Base-by-base conservation (phyloP, 2,329 filamentous ascomycete species). In the Purpureocillium lavendulum region DNA sequence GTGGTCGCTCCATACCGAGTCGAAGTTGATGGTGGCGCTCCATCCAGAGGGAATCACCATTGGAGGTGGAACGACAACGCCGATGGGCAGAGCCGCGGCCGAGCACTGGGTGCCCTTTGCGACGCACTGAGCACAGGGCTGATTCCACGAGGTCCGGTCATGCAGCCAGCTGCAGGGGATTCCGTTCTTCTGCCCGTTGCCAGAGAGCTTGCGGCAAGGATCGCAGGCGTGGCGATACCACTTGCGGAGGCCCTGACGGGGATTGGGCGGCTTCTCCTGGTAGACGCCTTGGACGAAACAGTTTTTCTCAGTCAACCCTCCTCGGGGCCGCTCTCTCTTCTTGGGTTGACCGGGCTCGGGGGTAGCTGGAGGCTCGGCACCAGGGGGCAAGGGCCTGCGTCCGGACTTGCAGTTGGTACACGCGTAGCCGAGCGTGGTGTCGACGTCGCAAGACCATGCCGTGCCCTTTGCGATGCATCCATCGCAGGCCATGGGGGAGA, bases 191-290 rank as follows among this genome's bases (percentile, higher is more conserved):
- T 26, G 21, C 5, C 21, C 21, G n/a, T 36, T 45, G 29, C 35
- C 24, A 13, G 30, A 38, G n/a, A 40, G 38, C 18, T 44, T 46
- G 2, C 34, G 36, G 39, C 54, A 56, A 9, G 42, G 40, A 4
- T 53, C 51, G 34, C 54, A 56, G 4, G 42, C 40, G 30, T 43
- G 49, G 2, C 53, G 52, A 26, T 49, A 49, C 53, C 53, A 56
- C 10, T 35, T 36, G 14, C 14, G 7, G 24, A 36, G 31, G 7
- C 46, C 47, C 35, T 46, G 43, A 4, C 46, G 45, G 1, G 42
- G 29, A 3, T 44, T 51, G 17, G 49, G 49, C 28, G 45, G 40
- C 8, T 33, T 36, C 10, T 42, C 29, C 43, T 41, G 30, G n/a
- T 12, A 7, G 18, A n/a, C 15, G 37, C 44, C 41, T 14, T 45